Evolutionary conservation across 1,284 basidiomycete species (phyloP), one percentile per base, ranked within the genome.

Genomic region (Pyrrhoderma lamaoense): DNA sequence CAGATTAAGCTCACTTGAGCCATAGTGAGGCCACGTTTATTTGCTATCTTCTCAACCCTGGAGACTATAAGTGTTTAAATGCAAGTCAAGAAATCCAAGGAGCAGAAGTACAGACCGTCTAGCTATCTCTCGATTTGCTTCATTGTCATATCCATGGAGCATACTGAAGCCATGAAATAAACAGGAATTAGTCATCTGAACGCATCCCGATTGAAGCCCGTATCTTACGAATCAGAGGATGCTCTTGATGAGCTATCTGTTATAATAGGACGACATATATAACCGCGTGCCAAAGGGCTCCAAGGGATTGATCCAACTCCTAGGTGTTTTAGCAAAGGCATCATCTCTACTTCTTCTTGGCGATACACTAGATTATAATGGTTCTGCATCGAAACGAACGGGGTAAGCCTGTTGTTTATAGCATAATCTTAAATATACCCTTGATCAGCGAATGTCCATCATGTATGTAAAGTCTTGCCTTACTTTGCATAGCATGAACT

Each of bases 311-410:
- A 64, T 1, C 73, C 72, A 42, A 52, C 48, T 5, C 22, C 47
- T 45, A 45, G 40, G 19, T 65, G 63, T 62, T 75, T 75, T 16
- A 77, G 62, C 0, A 74, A 75, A 1, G 81, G 80, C 60, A 80
- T 74, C 80, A 85, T 83, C 63, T 85, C 81, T 8, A 79, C 68
- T 60, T 82, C 80, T 57, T 83, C 80, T 58, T 85, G 81, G n/a
- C 82, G 70, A 56, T 84, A 84, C 14, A 77, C 54, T 1, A 78
- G 59, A 38, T 62, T 74, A 60, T 80, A 73, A 49, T 77, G 78
- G 61, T 83, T 82, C 62, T 88, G 85, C 83, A 86, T 85, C 9
- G 76, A 79, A 60, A 82, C 77, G 66, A 84, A 83, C 0, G 76
- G 78, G 0, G 80, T 83, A 25, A 82, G 67, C 16, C 74, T 72